Evolutionary conservation across 495 filamentous ascomycete genomes (phyloP).

Genomic region (Wilcoxina mikolae): DNA sequence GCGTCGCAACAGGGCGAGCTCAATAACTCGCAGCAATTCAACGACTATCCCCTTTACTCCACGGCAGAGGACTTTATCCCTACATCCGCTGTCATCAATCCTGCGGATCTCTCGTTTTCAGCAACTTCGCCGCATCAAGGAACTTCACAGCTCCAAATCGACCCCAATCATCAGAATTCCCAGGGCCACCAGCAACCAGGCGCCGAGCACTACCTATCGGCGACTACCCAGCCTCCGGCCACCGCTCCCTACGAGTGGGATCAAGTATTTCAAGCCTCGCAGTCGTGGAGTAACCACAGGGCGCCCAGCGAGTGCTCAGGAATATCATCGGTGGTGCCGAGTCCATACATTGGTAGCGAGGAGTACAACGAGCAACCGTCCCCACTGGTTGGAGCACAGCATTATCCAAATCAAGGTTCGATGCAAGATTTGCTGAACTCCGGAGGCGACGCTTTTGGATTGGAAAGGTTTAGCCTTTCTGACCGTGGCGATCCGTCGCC

Average conservation of each 20-base stretch:
- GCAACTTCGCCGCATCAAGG: constrained; percentile 31
- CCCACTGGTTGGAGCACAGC: constrained; percentile 59
- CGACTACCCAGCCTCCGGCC: constrained; percentile 41
- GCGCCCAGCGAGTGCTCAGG: constrained; percentile 86
- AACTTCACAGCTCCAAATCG: constrained; percentile 19
- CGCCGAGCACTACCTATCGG: constrained; percentile 53
- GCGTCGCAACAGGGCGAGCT: neutral
- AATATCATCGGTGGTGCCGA: constrained; percentile 60
- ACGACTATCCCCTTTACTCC: constrained; percentile 1
- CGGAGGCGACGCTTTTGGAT: constrained; percentile 21
- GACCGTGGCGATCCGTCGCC: constrained; percentile 35
- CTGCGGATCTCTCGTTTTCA: constrained; percentile 32
- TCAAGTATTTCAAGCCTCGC: constrained; percentile 31
- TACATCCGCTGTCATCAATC: constrained; percentile 35
- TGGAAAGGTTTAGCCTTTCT: constrained; percentile 57
- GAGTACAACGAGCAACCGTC: constrained; percentile 72
- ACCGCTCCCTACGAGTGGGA: constrained; percentile 46
- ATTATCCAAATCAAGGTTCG: constrained; percentile 37
- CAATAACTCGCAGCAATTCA: neutral
- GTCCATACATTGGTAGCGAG: constrained; percentile 62
- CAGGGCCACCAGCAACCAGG: constrained; percentile 40
- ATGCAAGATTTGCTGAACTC: constrained; percentile 54
- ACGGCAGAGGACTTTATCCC: constrained; percentile 33
- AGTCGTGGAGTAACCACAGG: constrained; percentile 59
- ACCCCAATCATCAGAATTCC: constrained; percentile 42